phyloP scores from a whole-genome alignment of 1,284 basidiomycete species.

The Xanthoconium separans region DNA sequence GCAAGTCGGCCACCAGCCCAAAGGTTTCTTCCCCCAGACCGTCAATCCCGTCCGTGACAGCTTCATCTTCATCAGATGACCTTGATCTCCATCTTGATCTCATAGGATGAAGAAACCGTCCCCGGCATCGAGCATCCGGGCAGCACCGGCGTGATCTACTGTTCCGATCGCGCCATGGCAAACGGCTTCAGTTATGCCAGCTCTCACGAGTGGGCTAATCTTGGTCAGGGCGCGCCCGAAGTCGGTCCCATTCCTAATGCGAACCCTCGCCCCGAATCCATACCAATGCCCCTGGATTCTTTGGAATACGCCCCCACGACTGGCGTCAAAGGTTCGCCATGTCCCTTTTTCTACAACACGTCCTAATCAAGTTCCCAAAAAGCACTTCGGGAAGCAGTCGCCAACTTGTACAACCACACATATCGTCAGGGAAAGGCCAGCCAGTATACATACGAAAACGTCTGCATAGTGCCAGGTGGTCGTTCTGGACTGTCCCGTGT shows the following conservation, averaged over 20 bases:
- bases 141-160: constrained; percentile 82
- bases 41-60: constrained; percentile 59
- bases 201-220: constrained; percentile 81
- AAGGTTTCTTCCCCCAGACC: constrained; percentile 61
- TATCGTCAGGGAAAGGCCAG: constrained; percentile 80
- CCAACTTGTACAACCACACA: constrained; percentile 83
- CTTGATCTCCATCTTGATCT: constrained; percentile 2
- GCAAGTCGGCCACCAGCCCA: constrained; percentile 65
- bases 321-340: constrained; percentile 71
- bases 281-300: constrained; percentile 69
- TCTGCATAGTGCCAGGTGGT: constrained; percentile 90
- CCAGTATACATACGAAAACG: constrained; percentile 89
- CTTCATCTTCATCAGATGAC: not conserved
- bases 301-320: constrained; percentile 94
- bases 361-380: constrained; percentile 1
- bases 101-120: constrained; percentile 76
- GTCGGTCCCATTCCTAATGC: constrained; percentile 81
- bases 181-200: constrained; percentile 83
- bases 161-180: constrained; percentile 84
- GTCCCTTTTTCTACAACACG: constrained; percentile 9
- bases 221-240: constrained; percentile 88
- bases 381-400: constrained; percentile 71
- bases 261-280: constrained; percentile 59
- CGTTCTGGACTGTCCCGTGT: constrained; percentile 86
- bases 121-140: constrained; percentile 80